Evolutionary conservation across 345 rosid species (phyloP), one percentile per base, ranked within the genome.

Genomic region (Salix suchowensis): DNA sequence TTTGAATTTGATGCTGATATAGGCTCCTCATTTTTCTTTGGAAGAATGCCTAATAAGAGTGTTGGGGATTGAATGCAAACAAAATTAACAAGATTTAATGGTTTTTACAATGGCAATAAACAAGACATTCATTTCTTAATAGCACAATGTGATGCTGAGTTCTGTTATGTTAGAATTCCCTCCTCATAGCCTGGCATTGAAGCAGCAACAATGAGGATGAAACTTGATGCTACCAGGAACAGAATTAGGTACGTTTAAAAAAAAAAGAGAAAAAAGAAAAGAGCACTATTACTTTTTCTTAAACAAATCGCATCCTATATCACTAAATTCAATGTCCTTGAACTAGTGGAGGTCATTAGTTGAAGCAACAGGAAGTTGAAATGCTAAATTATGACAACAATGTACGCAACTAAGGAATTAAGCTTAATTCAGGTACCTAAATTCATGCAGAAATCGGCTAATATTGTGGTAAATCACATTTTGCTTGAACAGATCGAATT

Each of bases 11-110:
- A 80, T 67, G 79, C 77, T 5, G 70, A 77, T 65, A 78, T 77
- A 78, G 80, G 55, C 78, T 83, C 84, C 52, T 34, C 73, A 58
- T 74, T 80, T 82, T 88, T 85, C 89, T 82, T 88, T 26, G 79
- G 82, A 77, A 80, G 76, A 44, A 68, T 55, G 28, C 72, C 82
- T 74, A 75, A 86, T 82, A 83, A 64, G 81, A 76, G 69, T 80
- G 76, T 64, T 30, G 26, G 36, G n/a, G 61, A 42, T 36, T 23
- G 70, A 26, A 44, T 19, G 66, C 60, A 67, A 71, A 16, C 64
- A 32, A 16, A 50, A 48, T 46, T 36, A 50, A 50, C 44, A 32
- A 23, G n/a, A n/a, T 48, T 60, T 2, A 2, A 42, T 50, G 4
- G 18, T 39, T 68, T 5, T 13, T 8, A 5, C 24, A 42, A 44